A percentile compares a stretch with the other conserved stretches of the same genome.
phyloP scores from a whole-genome alignment of 495 filamentous ascomycete species.

The Aspergillus avenaceus region DNA sequence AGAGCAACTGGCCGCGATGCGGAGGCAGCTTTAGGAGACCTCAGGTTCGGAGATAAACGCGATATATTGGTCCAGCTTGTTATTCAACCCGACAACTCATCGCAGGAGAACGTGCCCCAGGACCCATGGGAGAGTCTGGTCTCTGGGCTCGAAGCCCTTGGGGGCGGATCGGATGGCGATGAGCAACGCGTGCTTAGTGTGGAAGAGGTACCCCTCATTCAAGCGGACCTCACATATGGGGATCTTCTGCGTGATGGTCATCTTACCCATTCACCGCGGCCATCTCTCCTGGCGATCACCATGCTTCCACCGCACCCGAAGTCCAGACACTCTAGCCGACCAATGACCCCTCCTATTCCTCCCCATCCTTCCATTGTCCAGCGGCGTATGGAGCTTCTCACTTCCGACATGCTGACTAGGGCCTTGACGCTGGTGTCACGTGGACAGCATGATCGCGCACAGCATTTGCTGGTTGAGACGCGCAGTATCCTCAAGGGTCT shows the following conservation, averaged over 20 bases:
- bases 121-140: conserved; percentile 97
- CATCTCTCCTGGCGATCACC: conserved; percentile 93
- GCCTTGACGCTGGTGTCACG: conserved; percentile 87
- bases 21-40: conserved; percentile 86
- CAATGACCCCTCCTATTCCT: conserved; percentile 78
- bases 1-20: conserved; percentile 95
- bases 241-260: conserved; percentile 92
- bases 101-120: conserved; percentile 82
- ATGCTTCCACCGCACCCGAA: conserved; percentile 79
- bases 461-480: conserved; percentile 88
- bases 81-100: conserved; percentile 82
- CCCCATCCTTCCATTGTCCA: conserved; percentile 96
- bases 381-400: conserved; percentile 94
- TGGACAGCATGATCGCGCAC: conserved; percentile 88
- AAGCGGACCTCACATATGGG: conserved; percentile 90
- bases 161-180: conserved; percentile 85
- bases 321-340: conserved; percentile 54
- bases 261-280: conserved; percentile 79
- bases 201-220: conserved; percentile 92
- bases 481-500: conserved; percentile 93
- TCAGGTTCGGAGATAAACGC: conserved; percentile 95
- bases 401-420: conserved; percentile 95
- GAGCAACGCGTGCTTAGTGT: conserved; percentile 81
- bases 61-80: conserved; percentile 95
- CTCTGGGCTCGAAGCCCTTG: conserved; percentile 89